Evolutionary conservation across 768 basidiomycete species (phyloP).

Genomic region (Rhodotorula diobovata): DNA sequence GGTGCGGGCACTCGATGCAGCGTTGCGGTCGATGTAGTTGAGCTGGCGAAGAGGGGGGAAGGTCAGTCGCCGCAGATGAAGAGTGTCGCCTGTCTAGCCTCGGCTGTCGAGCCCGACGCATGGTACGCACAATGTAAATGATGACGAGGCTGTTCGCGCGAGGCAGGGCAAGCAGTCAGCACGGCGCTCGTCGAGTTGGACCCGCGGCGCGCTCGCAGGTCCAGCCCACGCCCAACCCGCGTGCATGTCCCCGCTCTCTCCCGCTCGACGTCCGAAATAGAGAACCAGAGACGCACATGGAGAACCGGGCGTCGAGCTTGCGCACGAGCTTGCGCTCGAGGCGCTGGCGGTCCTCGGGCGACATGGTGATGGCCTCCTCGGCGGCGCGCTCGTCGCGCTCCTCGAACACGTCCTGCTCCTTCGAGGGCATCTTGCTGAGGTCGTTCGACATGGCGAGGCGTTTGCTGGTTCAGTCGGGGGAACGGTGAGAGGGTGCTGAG

Average conservation of each 20-base stretch:
- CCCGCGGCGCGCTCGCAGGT: too few relatives aligned
- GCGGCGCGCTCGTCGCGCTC: constrained; percentile 6
- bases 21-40: constrained; percentile 39
- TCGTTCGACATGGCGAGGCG: neutral
- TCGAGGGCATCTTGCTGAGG: neutral
- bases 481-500: neutral
- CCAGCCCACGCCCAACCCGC: neutral
- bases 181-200: neutral
- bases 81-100: too few relatives aligned
- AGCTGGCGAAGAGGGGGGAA: constrained; percentile 39
- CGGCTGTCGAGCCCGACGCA: neutral
- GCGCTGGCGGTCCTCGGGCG: constrained; percentile 21
- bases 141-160: neutral
- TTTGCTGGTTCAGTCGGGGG: neutral
- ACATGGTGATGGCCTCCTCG: neutral
- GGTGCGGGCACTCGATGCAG: too few relatives aligned
- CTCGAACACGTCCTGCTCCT: constrained; percentile 26
- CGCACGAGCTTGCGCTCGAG: constrained; percentile 46
- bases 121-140: constrained; percentile 3
- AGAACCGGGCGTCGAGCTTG: constrained; percentile 47
- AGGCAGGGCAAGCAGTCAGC: neutral
- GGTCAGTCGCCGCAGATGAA: too few relatives aligned
- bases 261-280: too few relatives aligned
- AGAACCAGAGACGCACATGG: constrained; percentile 24
- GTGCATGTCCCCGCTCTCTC: neutral